phyloP scores from a whole-genome alignment of 306 rosid genomes.

The Castanea mollissima region DNA sequence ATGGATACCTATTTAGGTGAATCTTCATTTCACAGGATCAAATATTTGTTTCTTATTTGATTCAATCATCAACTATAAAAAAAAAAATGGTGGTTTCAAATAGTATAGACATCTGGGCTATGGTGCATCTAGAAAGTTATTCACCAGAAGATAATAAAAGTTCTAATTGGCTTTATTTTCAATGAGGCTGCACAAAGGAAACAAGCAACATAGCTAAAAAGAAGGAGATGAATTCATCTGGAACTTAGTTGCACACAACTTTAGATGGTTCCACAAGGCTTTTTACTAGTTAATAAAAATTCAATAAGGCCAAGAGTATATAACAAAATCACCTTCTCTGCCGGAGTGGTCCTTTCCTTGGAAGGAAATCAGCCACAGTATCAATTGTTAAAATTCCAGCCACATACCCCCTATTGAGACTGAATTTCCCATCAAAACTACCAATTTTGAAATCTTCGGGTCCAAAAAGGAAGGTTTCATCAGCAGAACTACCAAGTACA shows the following conservation, averaged over 20 bases:
- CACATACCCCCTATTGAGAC: constrained; percentile 85
- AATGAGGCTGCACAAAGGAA: not conserved
- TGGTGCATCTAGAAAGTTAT: not conserved
- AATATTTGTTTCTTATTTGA: not conserved
- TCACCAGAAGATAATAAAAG: not conserved
- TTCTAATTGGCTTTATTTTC: not conserved
- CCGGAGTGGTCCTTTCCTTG: constrained; percentile 74
- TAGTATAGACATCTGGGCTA: not conserved
- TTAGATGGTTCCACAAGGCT: not conserved
- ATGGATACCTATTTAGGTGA: not conserved
- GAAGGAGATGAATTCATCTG: not conserved
- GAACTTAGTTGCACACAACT: not conserved
- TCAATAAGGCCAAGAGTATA: constrained; percentile 8
- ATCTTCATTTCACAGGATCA: not conserved
- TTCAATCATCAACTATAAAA: not conserved
- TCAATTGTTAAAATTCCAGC: constrained; percentile 91
- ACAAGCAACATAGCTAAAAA: not conserved
- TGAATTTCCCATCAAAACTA: constrained; percentile 67
- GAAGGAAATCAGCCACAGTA: constrained; percentile 94
- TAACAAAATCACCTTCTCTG: constrained; percentile 67
- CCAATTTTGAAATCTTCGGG: constrained; percentile 69
- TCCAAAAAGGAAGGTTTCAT: constrained; percentile 60
- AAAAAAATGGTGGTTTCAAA: not conserved
- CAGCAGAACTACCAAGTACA: constrained; percentile 57
- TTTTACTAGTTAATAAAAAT: not conserved